Percentiles rank a stretch among this genome's conserved stretches.
Conservation (phyloP, 208 protist genomes). For the Trypanosoma grayi region DNA sequence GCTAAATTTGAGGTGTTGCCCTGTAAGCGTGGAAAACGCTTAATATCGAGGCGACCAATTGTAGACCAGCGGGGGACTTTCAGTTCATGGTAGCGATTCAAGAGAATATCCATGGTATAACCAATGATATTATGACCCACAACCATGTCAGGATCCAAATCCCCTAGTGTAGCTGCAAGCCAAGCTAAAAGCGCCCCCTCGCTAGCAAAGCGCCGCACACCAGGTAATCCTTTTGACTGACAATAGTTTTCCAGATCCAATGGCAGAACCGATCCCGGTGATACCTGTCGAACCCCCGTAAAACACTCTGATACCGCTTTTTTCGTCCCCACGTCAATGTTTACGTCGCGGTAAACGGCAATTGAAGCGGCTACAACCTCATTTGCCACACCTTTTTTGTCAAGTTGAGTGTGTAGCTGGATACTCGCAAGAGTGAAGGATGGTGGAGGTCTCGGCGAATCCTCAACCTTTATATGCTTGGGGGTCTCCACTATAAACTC, state of each 20-base stretch:
- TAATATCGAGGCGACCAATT: constrained; percentile 85
- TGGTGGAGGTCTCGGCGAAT: constrained; percentile 59
- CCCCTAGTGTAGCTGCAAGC: constrained; percentile 67
- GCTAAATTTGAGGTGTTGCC: constrained; percentile 38
- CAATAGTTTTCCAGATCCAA: constrained; percentile 83
- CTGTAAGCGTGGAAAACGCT: constrained; percentile 63
- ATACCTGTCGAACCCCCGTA: constrained; percentile 58
- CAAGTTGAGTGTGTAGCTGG: constrained; percentile 87
- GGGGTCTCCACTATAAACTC: constrained; percentile 79
- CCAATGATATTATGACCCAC: constrained; percentile 98
- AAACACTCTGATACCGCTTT: constrained; percentile 41
- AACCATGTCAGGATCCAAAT: constrained; percentile 94
- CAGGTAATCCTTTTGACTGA: constrained; percentile 52
- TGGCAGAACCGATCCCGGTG: constrained; percentile 40
- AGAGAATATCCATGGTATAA: constrained; percentile 96
- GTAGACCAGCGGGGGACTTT: constrained; percentile 91
- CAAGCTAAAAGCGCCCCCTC: constrained; percentile 81
- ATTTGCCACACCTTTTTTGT: constrained; percentile 61
- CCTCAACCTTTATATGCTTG: constrained; percentile 64
- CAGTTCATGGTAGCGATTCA: constrained; percentile 92
- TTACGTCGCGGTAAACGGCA: constrained; percentile 78
- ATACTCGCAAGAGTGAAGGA: constrained; percentile 87
- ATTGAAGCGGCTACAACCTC: constrained; percentile 91
- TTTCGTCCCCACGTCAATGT: constrained; percentile 60
- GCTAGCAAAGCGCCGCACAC: constrained; percentile 55